Conservation (phyloP, 768 basidiomycete genomes). For the Trametes villosa region DNA sequence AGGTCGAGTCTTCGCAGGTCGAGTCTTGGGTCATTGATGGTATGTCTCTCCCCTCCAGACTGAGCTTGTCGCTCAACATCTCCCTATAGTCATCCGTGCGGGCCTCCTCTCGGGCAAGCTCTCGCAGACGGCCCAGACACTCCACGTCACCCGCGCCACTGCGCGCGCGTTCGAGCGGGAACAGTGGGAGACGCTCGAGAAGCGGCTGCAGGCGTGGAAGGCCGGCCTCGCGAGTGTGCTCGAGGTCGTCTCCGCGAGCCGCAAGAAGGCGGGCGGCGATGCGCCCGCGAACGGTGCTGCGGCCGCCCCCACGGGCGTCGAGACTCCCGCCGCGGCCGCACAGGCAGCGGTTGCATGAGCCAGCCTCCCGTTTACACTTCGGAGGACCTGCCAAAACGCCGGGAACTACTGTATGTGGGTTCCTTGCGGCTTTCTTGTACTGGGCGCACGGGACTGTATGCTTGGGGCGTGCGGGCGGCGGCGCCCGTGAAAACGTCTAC, state of each 20-base stretch:
- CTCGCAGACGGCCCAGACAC: slow-evolving; percentile 74
- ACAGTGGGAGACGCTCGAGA: slow-evolving; percentile 82
- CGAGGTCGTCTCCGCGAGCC: slow-evolving; percentile 67
- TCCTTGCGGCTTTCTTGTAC: background rate
- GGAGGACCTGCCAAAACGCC: background rate
- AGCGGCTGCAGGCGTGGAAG: slow-evolving; percentile 79
- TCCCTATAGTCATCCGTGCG: slow-evolving; percentile 71
- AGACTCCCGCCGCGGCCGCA: slow-evolving; percentile 13
- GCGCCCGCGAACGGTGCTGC: slow-evolving; percentile 11
- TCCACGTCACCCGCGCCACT: slow-evolving; percentile 74
- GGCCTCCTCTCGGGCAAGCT: slow-evolving; percentile 82
- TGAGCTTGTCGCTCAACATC: background rate
- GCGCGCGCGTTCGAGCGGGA: slow-evolving; percentile 75
- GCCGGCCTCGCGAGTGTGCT: slow-evolving; percentile 67
- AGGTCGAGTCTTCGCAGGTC: slow-evolving; percentile 67
- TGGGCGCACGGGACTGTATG: slow-evolving; percentile 3
- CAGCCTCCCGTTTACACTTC: background rate
- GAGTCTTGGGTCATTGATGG: slow-evolving; percentile 91
- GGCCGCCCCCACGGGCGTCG: slow-evolving; percentile 7
- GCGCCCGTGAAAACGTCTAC: slow-evolving; percentile 8
- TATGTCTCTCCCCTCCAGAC: slow-evolving; percentile 36
- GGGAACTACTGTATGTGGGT: too few relatives aligned
- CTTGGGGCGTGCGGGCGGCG: background rate
- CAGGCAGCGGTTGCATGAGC: slow-evolving; percentile 19
- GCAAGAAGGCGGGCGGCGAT: slow-evolving; percentile 27